phyloP scores from a whole-genome alignment of 202 grass and related monocot species.

The Musa balbisiana region DNA sequence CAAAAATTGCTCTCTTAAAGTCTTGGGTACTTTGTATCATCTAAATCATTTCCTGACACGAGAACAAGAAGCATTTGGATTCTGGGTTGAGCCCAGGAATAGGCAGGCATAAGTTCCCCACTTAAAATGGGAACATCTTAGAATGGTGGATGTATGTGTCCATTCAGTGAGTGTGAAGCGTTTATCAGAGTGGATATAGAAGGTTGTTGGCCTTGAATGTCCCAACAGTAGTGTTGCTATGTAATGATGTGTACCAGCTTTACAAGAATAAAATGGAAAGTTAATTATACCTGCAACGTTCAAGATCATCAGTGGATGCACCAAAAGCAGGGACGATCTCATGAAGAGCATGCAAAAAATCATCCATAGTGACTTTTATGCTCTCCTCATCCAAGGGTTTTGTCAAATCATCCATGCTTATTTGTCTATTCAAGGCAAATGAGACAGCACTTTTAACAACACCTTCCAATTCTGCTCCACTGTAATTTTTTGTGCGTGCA shows the following conservation, averaged over 20 bases:
- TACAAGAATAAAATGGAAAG: neutral
- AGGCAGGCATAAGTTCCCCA: too few species aligned
- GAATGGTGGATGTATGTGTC: too few species aligned
- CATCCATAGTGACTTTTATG: slow-evolving; percentile 95
- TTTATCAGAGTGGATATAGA: neutral
- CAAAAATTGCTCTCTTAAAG: too few species aligned
- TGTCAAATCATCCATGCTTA: slow-evolving; percentile 90
- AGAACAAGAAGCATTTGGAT: too few species aligned
- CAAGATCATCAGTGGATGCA: slow-evolving; percentile 82
- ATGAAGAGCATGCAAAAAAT: slow-evolving; percentile 87
- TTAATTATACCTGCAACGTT: slow-evolving; percentile 76
- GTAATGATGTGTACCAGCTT: neutral
- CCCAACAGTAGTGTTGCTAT: neutral
- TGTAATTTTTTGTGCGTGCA: slow-evolving; percentile 95
- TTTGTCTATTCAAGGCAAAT: slow-evolving; percentile 82
- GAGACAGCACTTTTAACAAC: slow-evolving; percentile 98
- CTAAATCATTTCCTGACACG: too few species aligned
- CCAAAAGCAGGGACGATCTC: slow-evolving; percentile 94
- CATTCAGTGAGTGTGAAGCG: neutral
- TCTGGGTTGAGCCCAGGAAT: too few species aligned
- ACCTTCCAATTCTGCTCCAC: slow-evolving; percentile 95
- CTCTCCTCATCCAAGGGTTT: slow-evolving; percentile 89
- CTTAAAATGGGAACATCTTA: too few species aligned
- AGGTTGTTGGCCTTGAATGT: neutral
- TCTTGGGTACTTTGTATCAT: too few species aligned